Base-by-base conservation (phyloP, 106 monocot species). In the Dendrobium catenatum region DNA sequence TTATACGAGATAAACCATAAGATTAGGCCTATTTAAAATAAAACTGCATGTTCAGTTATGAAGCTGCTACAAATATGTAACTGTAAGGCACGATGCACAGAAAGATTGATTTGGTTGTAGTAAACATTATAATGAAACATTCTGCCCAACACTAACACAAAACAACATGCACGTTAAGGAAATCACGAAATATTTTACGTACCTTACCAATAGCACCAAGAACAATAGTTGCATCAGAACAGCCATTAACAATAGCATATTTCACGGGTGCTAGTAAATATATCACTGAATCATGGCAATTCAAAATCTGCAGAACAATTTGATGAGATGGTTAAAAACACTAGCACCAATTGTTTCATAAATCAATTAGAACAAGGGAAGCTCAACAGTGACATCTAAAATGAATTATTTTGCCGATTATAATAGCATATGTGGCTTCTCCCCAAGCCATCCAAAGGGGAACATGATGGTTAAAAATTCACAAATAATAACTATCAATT, bases 131-230 rank as follows among this genome's bases (percentile, higher is more conserved):
- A 61, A 61, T 61, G 10, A 61, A 61, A 61, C n/a, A 61, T 51
- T 26, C 64, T 66, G n/a, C 64, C 24, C 9, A 66, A 24, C 64
- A 66, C 22, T 26, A 22, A 22, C 6, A 66, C 64, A 66, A 24
- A 51, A 54, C 31, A 73, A 77, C 9, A 40, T 51, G 40, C 6
- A 56, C 40, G 41, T 26, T 77, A 73, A 33, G 44, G 79, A 18
- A 61, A 78, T 58, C 1, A 51, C 8, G 0, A 54, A 37, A 33
- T 48, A 13, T 27, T 48, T 48, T 42, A 76, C 87, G 47, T 90
- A 98, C 98, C 92, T 98, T 98, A 85, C 98, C 98, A 87, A 95
- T 79, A 68, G 98, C 98, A 88, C 98, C 95, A 80, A 98, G 91
- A 76, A 98, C 75, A 77, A 98, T 66, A 41, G 98, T 98, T 75